Evolutionary conservation across 805 yeast genomes (phyloP).

Genomic region (Yarrowia deformans): DNA sequence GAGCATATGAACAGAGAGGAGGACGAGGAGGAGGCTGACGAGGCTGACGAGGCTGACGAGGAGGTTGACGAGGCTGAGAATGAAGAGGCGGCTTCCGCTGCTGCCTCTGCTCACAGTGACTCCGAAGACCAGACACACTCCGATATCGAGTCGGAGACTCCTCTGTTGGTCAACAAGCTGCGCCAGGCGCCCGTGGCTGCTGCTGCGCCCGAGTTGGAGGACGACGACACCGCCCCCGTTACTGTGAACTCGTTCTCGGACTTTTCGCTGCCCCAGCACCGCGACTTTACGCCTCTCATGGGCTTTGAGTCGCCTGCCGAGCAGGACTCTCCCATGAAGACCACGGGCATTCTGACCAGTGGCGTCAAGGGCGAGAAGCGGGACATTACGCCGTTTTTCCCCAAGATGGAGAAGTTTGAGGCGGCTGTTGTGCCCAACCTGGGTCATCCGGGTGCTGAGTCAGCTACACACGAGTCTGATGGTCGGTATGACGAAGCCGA

Average conservation of each 20-base stretch:
- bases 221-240: conserved; percentile 7
- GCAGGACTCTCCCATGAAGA: conserved; percentile 30
- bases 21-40: not conserved
- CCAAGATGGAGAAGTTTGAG: conserved; percentile 24
- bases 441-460: not conserved
- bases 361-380: conserved; percentile 26
- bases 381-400: conserved; percentile 28
- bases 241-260: conserved; percentile 15
- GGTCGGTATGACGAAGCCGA: not conserved
- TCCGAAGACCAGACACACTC: conserved; percentile 7
- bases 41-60: not conserved
- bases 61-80: not conserved
- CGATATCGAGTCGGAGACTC: conserved; percentile 17
- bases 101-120: not conserved
- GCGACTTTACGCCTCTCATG: conserved; percentile 35
- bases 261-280: conserved; percentile 22
- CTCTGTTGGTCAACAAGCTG: conserved; percentile 22
- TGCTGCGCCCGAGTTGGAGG: conserved; percentile 13
- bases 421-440: not conserved
- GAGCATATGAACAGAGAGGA: conserved; percentile 1
- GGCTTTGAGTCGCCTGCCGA: conserved; percentile 33
- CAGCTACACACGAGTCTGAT: not conserved
- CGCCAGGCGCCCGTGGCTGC: conserved; percentile 16
- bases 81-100: not conserved
- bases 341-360: conserved; percentile 20